These are phyloP conservation scores for Fistulina hepatica DNA, from an alignment of 1,284 basidiomycete genomes.

Conservation along the genomic window DNA sequence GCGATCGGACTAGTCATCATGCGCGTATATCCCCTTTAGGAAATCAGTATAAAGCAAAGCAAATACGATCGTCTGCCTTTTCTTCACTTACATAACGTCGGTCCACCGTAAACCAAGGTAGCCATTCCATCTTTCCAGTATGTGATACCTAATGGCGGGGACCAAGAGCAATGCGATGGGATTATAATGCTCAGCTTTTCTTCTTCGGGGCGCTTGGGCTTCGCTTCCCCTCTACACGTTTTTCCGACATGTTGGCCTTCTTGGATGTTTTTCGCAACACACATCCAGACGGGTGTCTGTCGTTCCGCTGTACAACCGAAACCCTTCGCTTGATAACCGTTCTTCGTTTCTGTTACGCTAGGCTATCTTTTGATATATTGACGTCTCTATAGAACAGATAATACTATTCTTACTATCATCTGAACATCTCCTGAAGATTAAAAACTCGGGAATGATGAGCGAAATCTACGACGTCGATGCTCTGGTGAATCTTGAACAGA, in stretches of 20 bases:
- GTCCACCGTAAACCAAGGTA: constrained; percentile 61
- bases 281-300: too few relatives aligned
- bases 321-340: too few relatives aligned
- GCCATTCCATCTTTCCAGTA: constrained; percentile 31
- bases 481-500: constrained; percentile 64
- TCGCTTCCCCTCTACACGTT: constrained; percentile 59
- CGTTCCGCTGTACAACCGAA: too few relatives aligned
- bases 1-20: background rate
- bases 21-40: background rate
- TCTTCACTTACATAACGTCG: constrained; percentile 46
- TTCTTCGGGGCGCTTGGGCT: constrained; percentile 31
- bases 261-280: too few relatives aligned
- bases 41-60: background rate
- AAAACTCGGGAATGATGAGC: too few relatives aligned
- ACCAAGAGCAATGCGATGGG: constrained; percentile 52
- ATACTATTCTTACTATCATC: too few relatives aligned
- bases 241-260: too few relatives aligned
- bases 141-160: constrained; percentile 62
- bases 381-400: too few relatives aligned
- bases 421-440: too few relatives aligned
- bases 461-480: too few relatives aligned
- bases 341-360: too few relatives aligned
- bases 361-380: too few relatives aligned
- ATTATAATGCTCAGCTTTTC: constrained; percentile 58
- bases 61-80: constrained; percentile 4